A percentile compares a stretch with the other conserved stretches of the same genome.
Evolutionary conservation across 2,329 filamentous ascomycete genomes (phyloP).

Genomic region (Phaeophleospora eucalypticola): DNA sequence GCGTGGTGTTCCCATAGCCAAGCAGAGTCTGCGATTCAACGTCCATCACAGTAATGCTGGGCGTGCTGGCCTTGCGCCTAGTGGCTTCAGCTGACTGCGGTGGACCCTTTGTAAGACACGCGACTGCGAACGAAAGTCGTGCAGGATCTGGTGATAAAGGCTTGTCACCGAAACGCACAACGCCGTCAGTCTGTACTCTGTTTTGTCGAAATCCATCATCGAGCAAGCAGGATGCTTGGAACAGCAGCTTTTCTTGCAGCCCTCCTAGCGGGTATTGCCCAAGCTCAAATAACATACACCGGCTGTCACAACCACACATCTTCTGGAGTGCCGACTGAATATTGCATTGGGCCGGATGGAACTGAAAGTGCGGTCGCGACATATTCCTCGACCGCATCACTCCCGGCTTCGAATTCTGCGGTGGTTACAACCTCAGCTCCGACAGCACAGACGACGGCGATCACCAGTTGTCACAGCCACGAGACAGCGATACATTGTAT

Average conservation of each 20-base stretch:
- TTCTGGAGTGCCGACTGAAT: constrained; percentile 10
- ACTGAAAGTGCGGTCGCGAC: constrained; percentile 14
- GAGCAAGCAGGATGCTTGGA: too few species aligned
- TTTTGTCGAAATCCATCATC: too few species aligned
- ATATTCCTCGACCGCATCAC: constrained; percentile 12
- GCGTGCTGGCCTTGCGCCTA: neutral
- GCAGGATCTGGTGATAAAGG: too few species aligned
- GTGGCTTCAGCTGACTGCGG: too few species aligned
- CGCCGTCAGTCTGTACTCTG: too few species aligned
- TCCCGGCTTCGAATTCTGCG: constrained; percentile 10
- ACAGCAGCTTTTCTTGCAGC: too few species aligned
- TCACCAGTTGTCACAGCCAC: constrained; percentile 21
- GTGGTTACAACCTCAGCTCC: constrained; percentile 6
- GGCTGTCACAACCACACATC: constrained; percentile 18
- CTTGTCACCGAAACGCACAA: too few species aligned
- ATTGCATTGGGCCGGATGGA: constrained; percentile 18
- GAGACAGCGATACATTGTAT: constrained; percentile 30
- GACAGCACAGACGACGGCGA: constrained; percentile 15
- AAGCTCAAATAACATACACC: constrained; percentile 18
- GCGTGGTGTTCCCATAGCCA: too few species aligned
- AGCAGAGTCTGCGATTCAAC: too few species aligned
- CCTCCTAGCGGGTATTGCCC: constrained; percentile 3
- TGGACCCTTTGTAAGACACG: too few species aligned
- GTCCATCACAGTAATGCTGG: neutral
- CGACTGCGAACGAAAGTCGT: too few species aligned